Percentiles rank a stretch among this genome's conserved stretches.
These are phyloP conservation scores for Apiosordaria backusii DNA, from an alignment of 495 filamentous ascomycete species.

Conservation along the genomic window DNA sequence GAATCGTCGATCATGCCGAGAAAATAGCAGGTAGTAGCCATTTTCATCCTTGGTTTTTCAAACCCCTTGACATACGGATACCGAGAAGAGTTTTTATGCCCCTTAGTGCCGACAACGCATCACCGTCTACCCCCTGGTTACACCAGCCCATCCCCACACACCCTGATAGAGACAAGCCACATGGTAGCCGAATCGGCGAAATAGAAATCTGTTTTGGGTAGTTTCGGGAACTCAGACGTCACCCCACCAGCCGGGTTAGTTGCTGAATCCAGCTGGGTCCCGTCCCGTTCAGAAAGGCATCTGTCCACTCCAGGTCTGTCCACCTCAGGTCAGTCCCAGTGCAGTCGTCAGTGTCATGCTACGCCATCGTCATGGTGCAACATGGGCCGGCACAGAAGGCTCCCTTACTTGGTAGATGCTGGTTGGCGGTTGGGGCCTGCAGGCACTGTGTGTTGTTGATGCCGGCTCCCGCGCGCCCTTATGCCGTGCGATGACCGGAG, in stretches of 20 bases:
- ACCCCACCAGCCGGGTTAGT: neutral
- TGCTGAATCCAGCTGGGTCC: neutral
- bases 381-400: neutral
- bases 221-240: neutral
- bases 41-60: neutral
- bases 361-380: neutral
- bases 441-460: neutral
- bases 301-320: neutral
- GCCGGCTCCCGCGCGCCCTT: neutral
- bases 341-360: neutral
- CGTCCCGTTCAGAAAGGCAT: neutral
- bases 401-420: neutral
- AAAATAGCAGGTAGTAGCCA: neutral
- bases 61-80: neutral
- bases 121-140: neutral
- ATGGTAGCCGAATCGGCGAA: neutral
- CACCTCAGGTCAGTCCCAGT: neutral
- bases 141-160: neutral
- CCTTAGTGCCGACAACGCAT: neutral
- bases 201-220: neutral
- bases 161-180: neutral
- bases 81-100: neutral
- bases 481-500: neutral
- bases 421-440: neutral
- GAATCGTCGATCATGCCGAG: neutral